Conservation (phyloP, 2,329 filamentous ascomycete genomes). For the Aspergillus pseudoterreus region DNA sequence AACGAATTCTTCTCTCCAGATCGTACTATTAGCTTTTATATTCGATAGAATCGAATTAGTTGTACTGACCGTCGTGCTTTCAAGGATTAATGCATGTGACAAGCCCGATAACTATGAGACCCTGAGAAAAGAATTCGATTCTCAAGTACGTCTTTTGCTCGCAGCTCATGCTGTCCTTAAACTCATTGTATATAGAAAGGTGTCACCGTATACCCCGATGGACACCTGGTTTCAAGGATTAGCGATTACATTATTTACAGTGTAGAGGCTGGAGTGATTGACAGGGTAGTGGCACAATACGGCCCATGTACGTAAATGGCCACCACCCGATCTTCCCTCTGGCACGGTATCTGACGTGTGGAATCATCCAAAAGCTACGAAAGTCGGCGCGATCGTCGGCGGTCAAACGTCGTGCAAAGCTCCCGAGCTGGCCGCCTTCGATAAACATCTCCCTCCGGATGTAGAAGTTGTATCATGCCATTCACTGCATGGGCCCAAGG, state of each 20-base stretch:
- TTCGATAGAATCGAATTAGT: constrained; percentile 2
- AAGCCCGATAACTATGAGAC: constrained; percentile 81
- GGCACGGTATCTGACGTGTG: constrained; percentile 23
- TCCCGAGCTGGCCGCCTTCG: constrained; percentile 90
- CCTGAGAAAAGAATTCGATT: constrained; percentile 75
- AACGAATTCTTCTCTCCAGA: constrained; percentile 2
- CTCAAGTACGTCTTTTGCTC: constrained; percentile 66
- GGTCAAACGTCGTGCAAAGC: constrained; percentile 98
- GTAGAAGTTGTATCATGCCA: constrained; percentile 95
- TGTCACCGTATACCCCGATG: constrained; percentile 87
- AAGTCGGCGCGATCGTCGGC: constrained; percentile 89
- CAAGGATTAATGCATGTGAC: constrained; percentile 92
- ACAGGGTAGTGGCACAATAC: constrained; percentile 79
- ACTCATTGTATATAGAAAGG: constrained; percentile 61
- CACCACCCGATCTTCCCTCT: constrained; percentile 1
- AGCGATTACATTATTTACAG: constrained; percentile 99
- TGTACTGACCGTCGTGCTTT: constrained; percentile 28
- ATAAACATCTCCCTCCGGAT: constrained; percentile 79
- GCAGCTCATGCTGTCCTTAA: constrained; percentile 31
- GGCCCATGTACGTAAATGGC: constrained; percentile 73
- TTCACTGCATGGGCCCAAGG: constrained; percentile 88
- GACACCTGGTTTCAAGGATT: constrained; percentile 88
- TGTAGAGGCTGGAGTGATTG: constrained; percentile 90
- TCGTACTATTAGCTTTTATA: constrained; percentile 6
- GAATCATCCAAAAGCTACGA: constrained; percentile 65